Base-by-base conservation (phyloP, 139 green algal genomes). In the Pleodorina starrii region DNA sequence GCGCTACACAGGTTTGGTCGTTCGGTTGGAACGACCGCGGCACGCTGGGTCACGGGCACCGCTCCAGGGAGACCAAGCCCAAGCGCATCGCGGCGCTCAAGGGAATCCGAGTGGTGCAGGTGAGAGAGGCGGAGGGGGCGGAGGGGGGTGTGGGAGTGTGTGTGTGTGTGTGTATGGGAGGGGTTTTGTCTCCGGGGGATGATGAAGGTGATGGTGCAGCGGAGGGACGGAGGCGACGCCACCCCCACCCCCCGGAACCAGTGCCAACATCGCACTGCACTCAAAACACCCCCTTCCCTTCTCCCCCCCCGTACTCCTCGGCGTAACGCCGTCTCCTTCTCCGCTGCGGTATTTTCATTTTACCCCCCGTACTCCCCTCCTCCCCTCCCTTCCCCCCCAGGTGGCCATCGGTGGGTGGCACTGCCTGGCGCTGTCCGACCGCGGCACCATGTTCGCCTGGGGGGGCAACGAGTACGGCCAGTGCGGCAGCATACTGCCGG, bases 401-500 rank as follows among this genome's bases (percentile, higher is more conserved):
- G 97, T 95, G 27, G 94, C 97, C 25, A 92, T 98, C n/a, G 97
- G 97, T 14, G 97, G 97, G 44, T 99, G 97, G 97, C 97, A 99
- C 93, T 96, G 94, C 90, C 93, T 99, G 51, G 96, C 95, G 11
- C 66, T 99, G 66, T 90, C 91, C 29, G 88, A 94, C 44, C 44
- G 89, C 32, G 92, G 94, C 35, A 86, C 89, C 43, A 71, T 95
- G 81, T 95, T 82, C 85, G 91, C 91, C 4, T 97, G 95, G 94
- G 96, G 96, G 14, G 97, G 97, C 63, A 99, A 99, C 88, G 97
- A 99, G 92, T 99, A 99, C 86, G 89, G 92, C 48, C 97, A 99
- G 93, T 97, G 91, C 77, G 93, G 90, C 43, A 71, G 83, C 75
- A 89, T 93, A 84, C 83, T 93, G 12, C 38, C 83, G 23, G 89